Evolutionary conservation across 75 land plant genomes (phyloP).

Genomic region (Pseudotsuga menziesii): DNA sequence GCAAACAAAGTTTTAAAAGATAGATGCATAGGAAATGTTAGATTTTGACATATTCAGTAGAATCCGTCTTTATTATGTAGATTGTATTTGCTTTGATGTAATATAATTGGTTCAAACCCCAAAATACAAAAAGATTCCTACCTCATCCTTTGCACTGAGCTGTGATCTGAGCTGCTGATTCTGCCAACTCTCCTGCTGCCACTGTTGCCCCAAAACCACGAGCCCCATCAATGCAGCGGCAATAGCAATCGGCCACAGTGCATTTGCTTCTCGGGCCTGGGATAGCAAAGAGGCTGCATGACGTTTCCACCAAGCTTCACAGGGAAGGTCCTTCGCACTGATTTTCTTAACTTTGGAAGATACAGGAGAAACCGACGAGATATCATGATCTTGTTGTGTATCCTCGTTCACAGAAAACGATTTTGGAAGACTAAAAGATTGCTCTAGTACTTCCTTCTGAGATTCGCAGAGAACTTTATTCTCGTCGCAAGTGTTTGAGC

Average conservation of each 20-base stretch:
- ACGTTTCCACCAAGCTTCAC: constrained; percentile 76
- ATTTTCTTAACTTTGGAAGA: constrained; percentile 15
- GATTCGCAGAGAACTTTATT: not conserved
- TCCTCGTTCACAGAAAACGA: not conserved
- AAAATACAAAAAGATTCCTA: constrained; percentile 10
- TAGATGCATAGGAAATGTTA: no score
- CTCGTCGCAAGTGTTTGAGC: constrained; percentile 23
- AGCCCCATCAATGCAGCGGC: constrained; percentile 85
- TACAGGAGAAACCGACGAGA: constrained; percentile 9
- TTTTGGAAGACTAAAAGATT: constrained; percentile 1
- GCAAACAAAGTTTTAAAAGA: no score
- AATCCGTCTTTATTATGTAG: no score
- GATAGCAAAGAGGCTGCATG: constrained; percentile 34
- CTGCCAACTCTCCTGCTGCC: constrained; percentile 77
- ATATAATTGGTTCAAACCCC: no score
- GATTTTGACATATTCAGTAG: no score
- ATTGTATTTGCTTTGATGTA: no score
- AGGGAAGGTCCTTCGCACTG: constrained; percentile 30
- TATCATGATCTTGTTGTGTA: not conserved
- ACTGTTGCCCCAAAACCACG: constrained; percentile 76
- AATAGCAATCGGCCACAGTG: constrained; percentile 74
- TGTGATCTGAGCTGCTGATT: constrained; percentile 65
- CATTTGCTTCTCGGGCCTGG: constrained; percentile 63
- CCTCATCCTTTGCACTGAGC: constrained; percentile 51
- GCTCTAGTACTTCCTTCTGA: constrained; percentile 9